Evolutionary conservation across 2,329 filamentous ascomycete genomes (phyloP), one percentile per base, ranked within the genome.

Genomic region (Plenodomus tracheiphilus): DNA sequence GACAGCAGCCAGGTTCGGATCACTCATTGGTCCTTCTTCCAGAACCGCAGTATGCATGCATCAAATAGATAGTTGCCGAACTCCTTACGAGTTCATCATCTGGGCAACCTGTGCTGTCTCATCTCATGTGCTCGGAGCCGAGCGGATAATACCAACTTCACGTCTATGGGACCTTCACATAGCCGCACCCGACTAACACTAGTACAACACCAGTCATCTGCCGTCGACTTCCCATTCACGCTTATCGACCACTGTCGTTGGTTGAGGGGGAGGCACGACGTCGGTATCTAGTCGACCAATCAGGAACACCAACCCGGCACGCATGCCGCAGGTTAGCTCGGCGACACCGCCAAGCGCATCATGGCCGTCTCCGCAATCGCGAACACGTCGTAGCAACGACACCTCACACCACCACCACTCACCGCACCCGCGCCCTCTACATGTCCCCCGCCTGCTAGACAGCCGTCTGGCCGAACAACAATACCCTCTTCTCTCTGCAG

Each of bases 371-470:
- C 61, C 65, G 62, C 65, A 64, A 51, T 56, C 56, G 54, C 57
- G 51, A 49, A 47, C 57, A 61, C 58, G 49, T 55, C 47, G 50
- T 53, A 46, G 59, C 47, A 53, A 51, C 58, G 47, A 55, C 53
- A 60, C 53, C 57, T 55, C 58, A 59, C 61, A 54, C 58, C 62
- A 59, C 55, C 32, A 40, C 51, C 46, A 44, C 46, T 15, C 38
- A 47, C 47, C 48, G 44, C 50, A 15, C 46, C 47, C 18, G 25
- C 43, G 41, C 49, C 28, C 53, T 51, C 54, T 59, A 61, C 49
- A 70, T 70, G 65, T 59, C 54, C 58, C 44, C 51, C 45, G 54
- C 66, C 66, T 72, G 70, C 69, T 73, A 73, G 70, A 72, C 70
- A 40, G 50, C 49, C 54, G 69, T 72, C 69, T 72, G 59, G 68